Evolutionary conservation across 192 early-diverging fungal genomes (phyloP).

Genomic region (Tieghemiomyces parasiticus): DNA sequence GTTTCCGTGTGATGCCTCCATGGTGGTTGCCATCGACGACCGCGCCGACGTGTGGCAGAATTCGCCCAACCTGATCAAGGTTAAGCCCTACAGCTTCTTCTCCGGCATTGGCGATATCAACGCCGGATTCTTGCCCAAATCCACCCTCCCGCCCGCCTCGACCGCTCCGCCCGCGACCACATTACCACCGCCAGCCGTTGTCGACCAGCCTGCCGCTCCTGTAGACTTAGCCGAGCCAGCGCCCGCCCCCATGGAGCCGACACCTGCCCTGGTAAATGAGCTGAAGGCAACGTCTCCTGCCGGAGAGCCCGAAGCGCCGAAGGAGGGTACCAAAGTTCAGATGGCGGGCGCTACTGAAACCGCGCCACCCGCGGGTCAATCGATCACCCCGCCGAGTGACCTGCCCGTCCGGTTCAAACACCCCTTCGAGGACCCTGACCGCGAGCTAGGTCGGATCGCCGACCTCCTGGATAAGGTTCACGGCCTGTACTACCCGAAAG

Average conservation of each 20-base stretch:
- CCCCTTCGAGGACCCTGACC: slow-evolving; percentile 35
- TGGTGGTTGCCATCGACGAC: slow-evolving; percentile 96
- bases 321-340: slow-evolving; percentile 15
- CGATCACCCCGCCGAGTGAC: slow-evolving; percentile 7
- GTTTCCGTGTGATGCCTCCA: slow-evolving; percentile 87
- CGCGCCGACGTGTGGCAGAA: slow-evolving; percentile 88
- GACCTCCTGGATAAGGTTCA: slow-evolving; percentile 52
- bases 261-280: neutral
- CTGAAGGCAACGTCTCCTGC: neutral
- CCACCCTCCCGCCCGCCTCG: slow-evolving; percentile 12
- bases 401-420: slow-evolving; percentile 22
- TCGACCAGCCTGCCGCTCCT: slow-evolving; percentile 13
- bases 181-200: neutral
- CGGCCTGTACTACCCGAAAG: slow-evolving; percentile 40
- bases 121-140: slow-evolving; percentile 40
- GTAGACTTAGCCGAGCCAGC: neutral
- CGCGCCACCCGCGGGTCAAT: too few relatives aligned
- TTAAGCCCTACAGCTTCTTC: slow-evolving; percentile 89
- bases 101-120: slow-evolving; percentile 94
- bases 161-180: neutral
- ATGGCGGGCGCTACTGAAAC: neutral
- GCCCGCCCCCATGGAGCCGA: slow-evolving; percentile 9
- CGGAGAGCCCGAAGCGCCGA: slow-evolving; percentile 11
- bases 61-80: slow-evolving; percentile 78
- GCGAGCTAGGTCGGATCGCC: slow-evolving; percentile 34